Evolutionary conservation across 2,329 filamentous ascomycete genomes (phyloP), one percentile per base, ranked within the genome.

Genomic region (Helotiales sp.): DNA sequence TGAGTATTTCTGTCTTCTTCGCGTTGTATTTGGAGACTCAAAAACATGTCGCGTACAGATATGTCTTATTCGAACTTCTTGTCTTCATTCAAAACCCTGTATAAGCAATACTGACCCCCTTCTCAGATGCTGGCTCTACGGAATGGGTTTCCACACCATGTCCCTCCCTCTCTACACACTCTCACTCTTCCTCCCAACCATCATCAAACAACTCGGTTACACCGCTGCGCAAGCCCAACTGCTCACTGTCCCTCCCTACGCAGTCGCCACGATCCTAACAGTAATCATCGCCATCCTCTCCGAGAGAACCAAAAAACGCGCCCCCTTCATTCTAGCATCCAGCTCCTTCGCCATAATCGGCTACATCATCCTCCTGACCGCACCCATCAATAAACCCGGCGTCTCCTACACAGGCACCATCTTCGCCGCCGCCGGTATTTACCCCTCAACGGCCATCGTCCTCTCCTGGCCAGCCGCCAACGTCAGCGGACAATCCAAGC

Each of bases 381-480:
- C 54, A 13, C 77, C 75, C 5, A 68, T 69, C 2, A 73, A 74
- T 0, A 72, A 81, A 0, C 79, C 80, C 0, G 81, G 80, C 1
- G 78, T 82, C 0, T 78, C 82, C 0, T 84, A 90, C 11, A 87
- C 83, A 0, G 88, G 87, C 2, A 88, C 86, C 0, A 86, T 90
- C 74, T 86, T 91, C 69, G 87, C 87, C 0, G 87, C 87, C 0
- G 87, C 84, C 0, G 90, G 90, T 0, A 91, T 92, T 70, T 92
- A 91, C 74, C 89, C 89, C 0, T 85, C 87, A 0, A 85, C 83
- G 0, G 88, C 88, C 0, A 82, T 91, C 2, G 85, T 88, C 0
- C 80, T 92, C 0, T 88, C 86, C 0, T 92, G 90, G 89, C 88
- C 89, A 0, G 89, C 89, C 1, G 91, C 90, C 76, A 92, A 92